Evolutionary conservation across 176 grass and related monocot genomes (phyloP), one percentile per base, ranked within the genome.

Genomic region (Eragrostis curvula): DNA sequence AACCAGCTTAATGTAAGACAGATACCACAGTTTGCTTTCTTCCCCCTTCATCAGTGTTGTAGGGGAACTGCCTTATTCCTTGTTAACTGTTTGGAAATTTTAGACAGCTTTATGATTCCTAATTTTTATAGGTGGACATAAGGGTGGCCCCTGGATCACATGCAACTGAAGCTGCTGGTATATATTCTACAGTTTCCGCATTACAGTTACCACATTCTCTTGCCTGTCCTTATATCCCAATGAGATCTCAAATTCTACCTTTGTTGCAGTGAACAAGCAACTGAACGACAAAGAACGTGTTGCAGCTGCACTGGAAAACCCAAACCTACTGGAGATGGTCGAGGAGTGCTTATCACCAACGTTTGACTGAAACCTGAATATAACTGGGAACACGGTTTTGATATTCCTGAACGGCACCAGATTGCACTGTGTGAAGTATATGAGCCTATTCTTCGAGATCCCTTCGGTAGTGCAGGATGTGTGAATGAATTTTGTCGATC

Each of bases 241-340:
- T 60, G n/a, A n/a, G n/a, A 24, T 50, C 36, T 29, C 28, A 51
- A 65, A 12, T 46, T 52, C 6, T 12, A 23, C 5, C 18, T 64
- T 81, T 88, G 0, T 74, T 93, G 25, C 73, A 99, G 96, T 99
- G 69, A 99, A 99, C 85, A 99, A 99, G 77, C 96, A 99, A 78
- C 78, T 99, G 80, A 99, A 90, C 0, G 96, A 99, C 85, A 99
- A 99, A 47, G 96, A 99, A 70, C 96, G 96, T 24, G 96, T 99
- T 0, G 93, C 96, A 0, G 96, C 96, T 43, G 96, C 96, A 43
- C 59, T 99, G 72, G 96, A 99, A 73, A 99, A 94, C 52, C 78
- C 85, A 46, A 88, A 86, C 81, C 80, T 99, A 27, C 36, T 93
- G 85, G 96, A 90, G 83, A 90, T 94, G 30, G 91, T 99, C 0